Base-by-base conservation (phyloP, 2,329 filamentous ascomycete species). In the Clonostachys rosea region DNA sequence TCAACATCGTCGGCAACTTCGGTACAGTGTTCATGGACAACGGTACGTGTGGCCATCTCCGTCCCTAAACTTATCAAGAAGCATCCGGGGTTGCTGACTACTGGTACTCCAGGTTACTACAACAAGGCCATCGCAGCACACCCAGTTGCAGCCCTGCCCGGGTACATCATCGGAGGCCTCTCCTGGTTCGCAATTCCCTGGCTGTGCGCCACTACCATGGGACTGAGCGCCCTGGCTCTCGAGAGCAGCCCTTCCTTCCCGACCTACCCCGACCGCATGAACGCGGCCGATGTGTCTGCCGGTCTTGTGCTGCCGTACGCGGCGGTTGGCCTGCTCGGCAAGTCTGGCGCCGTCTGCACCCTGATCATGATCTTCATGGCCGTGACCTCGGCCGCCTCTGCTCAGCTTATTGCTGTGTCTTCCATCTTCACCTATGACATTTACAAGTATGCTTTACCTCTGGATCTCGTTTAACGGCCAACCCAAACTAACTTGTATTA, bases 181-280 rank as follows among this genome's bases (percentile, higher is more conserved):
- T 83, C 79, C 45, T 95, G 89, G 89, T 94, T 95, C 56, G 89
- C 89, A 2, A 91, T 95, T 46, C 89, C 89, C 1, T 94, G 87
- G 84, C 75, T 94, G 9, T 84, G 82, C 5, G 88, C 89, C 2
- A 94, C 87, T 1, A 94, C 89, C 3, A 87, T 94, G 83, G 89
- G 89, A 43, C 77, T 95, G 13, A 79, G 86, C 2, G 88, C 86
- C 5, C 74, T 94, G 10, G 86, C 88, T 1, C 75, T 94, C 3
- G 89, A 94, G 62, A 79, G 74, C 50, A 84, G 84, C 49, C 83
- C 86, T 0, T 70, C 73, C 6, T 90, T 88, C 67, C 86, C 86
- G 1, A 86, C 82, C 0, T 89, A 76, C 56, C 86, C 79, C 0
- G 69, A 84, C 50, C 79, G 87, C 20, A 88, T 95, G 78, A 67